These are phyloP conservation scores for Malassezia pachydermatis DNA, from an alignment of 1,284 basidiomycete species.

Conservation along the genomic window DNA sequence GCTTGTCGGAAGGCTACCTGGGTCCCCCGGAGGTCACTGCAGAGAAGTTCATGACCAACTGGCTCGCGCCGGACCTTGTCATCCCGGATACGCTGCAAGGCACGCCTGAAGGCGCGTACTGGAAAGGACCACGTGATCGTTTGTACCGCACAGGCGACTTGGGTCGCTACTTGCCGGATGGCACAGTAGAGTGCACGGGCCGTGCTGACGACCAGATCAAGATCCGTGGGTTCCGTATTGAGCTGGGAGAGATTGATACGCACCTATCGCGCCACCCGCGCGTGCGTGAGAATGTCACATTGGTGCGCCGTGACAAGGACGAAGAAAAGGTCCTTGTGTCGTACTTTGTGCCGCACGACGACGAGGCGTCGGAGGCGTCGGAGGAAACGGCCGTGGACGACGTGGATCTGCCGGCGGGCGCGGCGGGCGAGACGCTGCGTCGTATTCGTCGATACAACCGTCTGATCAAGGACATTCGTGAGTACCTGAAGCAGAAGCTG, in stretches of 20 bases:
- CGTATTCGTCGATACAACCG: constrained; percentile 52
- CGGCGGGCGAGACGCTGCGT: constrained; percentile 28
- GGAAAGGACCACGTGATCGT: constrained; percentile 94
- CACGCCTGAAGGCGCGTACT: constrained; percentile 50
- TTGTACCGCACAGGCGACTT: constrained; percentile 98
- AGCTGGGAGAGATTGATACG: constrained; percentile 96
- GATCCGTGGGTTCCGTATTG: constrained; percentile 97
- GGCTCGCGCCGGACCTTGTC: constrained; percentile 34
- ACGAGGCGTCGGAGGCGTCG: constrained; percentile 54
- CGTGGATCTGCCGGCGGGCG: constrained; percentile 19
- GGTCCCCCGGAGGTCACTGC: constrained; percentile 66
- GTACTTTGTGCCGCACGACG: constrained; percentile 88
- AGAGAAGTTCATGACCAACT: constrained; percentile 52
- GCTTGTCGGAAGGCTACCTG: constrained; percentile 88
- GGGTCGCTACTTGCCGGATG: constrained; percentile 84
- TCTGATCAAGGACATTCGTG: constrained; percentile 75
- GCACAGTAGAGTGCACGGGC: constrained; percentile 91
- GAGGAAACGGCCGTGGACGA: constrained; percentile 44
- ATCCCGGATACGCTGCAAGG: constrained; percentile 38
- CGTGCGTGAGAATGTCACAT: constrained; percentile 89
- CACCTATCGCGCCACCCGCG: constrained; percentile 86
- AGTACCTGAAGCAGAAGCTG: constrained; percentile 92
- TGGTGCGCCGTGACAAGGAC: constrained; percentile 94
- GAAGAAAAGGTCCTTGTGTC: constrained; percentile 98
- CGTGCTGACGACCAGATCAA: constrained; percentile 98